phyloP scores from a whole-genome alignment of 495 filamentous ascomycete species.

The Hyphodiscus hymeniophilus region DNA sequence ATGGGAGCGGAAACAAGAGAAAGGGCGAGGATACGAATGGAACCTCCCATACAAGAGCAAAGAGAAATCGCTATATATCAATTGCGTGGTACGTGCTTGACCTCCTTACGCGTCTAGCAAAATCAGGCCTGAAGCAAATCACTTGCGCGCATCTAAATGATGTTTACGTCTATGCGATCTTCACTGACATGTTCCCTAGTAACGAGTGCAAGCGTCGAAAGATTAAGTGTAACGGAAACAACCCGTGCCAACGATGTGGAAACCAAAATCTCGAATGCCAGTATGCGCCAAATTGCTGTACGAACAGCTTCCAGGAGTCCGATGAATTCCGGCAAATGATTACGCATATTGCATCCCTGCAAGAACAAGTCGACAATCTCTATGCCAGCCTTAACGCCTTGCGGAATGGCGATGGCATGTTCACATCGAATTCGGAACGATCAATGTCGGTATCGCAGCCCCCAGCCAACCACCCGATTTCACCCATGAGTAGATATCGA shows the following conservation, averaged over 20 bases:
- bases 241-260: conserved; percentile 76
- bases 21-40: conserved; percentile 29
- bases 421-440: conserved; percentile 13
- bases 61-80: conserved; percentile 77
- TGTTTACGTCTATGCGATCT: not conserved
- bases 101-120: not conserved
- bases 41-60: conserved; percentile 43
- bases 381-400: conserved; percentile 62
- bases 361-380: conserved; percentile 75
- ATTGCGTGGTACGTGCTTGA: conserved; percentile 70
- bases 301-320: conserved; percentile 72
- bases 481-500: conserved; percentile 13
- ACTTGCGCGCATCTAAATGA: not conserved
- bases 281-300: conserved; percentile 88
- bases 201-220: conserved; percentile 87
- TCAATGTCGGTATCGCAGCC: conserved; percentile 20
- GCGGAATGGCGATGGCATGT: conserved; percentile 16
- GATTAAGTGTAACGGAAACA: conserved; percentile 87
- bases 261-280: conserved; percentile 73
- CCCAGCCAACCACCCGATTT: conserved; percentile 6
- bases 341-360: conserved; percentile 62
- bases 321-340: conserved; percentile 79
- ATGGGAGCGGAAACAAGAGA: conserved; percentile 30
- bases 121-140: not conserved
- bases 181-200: conserved; percentile 29